phyloP scores from a whole-genome alignment of 2,329 filamentous ascomycete genomes.

The Colletotrichum karsti region DNA sequence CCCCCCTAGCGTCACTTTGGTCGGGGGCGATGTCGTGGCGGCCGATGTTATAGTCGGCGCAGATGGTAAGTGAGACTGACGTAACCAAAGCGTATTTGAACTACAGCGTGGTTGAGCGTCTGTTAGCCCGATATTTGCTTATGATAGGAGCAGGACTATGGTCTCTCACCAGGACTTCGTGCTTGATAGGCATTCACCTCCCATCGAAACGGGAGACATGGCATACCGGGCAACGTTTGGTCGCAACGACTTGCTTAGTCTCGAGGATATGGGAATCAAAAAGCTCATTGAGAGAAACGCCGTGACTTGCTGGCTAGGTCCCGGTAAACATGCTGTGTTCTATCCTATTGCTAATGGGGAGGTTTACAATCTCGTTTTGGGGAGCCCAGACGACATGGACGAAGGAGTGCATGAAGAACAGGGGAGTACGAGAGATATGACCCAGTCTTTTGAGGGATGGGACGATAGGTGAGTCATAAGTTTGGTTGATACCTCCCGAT shows the following conservation, averaged over 20 bases:
- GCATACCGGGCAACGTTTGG: not conserved
- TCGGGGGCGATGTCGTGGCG: not conserved
- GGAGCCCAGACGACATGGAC: not conserved
- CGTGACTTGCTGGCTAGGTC: not conserved
- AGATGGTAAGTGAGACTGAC: not conserved
- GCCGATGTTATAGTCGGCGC: not conserved
- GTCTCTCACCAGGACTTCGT: not conserved
- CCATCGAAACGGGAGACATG: not conserved
- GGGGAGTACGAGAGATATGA: not conserved
- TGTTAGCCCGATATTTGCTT: not conserved
- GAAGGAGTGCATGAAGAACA: not conserved
- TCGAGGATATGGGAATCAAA: not conserved
- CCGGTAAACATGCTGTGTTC: not conserved
- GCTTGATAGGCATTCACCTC: not conserved
- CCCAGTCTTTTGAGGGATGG: not conserved
- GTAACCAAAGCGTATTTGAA: not conserved
- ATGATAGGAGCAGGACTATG: not conserved
- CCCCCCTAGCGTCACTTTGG: not conserved
- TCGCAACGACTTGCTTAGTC: not conserved
- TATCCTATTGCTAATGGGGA: not conserved
- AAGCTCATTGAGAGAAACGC: not conserved
- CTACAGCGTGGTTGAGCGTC: not conserved
- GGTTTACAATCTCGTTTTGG: not conserved
- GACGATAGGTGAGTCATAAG: not conserved
- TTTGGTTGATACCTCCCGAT: not conserved